Conservation (phyloP, 371 early-diverging fungal species). For the Mortierella sp. region DNA sequence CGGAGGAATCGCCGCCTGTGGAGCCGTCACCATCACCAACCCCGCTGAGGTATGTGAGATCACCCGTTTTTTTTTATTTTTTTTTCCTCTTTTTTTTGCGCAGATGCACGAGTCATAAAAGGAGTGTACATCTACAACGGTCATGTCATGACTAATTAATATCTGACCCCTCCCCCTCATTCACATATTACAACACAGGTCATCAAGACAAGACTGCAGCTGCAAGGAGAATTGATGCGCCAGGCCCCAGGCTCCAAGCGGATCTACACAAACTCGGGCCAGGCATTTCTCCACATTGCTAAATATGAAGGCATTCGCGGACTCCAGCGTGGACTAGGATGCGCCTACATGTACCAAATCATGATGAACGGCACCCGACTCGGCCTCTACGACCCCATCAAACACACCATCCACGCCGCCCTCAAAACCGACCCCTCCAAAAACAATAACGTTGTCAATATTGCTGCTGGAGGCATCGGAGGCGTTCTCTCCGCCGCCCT, state of each 20-base stretch:
- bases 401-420: slow-evolving; percentile 54
- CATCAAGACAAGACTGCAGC: slow-evolving; percentile 95
- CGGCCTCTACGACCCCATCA: slow-evolving; percentile 90
- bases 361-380: slow-evolving; percentile 95
- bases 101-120: not conserved
- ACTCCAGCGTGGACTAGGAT: slow-evolving; percentile 91
- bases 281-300: slow-evolving; percentile 84
- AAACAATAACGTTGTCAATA: slow-evolving; percentile 44
- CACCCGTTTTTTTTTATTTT: not conserved
- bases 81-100: not conserved
- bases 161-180: not conserved
- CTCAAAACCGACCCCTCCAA: slow-evolving; percentile 43
- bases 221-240: slow-evolving; percentile 91
- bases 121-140: no score
- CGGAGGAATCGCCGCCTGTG: slow-evolving; percentile 88
- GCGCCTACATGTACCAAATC: slow-evolving; percentile 94
- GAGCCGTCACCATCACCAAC: slow-evolving; percentile 95
- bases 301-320: slow-evolving; percentile 89
- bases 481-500: slow-evolving; percentile 88
- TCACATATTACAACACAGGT: slow-evolving; percentile 66
- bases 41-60: slow-evolving; percentile 83
- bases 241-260: slow-evolving; percentile 61
- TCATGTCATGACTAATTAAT: not conserved
- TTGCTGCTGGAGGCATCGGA: slow-evolving; percentile 60
- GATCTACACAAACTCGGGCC: slow-evolving; percentile 85